A percentile compares a stretch with the other conserved stretches of the same genome.
These are phyloP conservation scores for Corylus avellana DNA, from an alignment of 306 rosid species.

Conservation along the genomic window DNA sequence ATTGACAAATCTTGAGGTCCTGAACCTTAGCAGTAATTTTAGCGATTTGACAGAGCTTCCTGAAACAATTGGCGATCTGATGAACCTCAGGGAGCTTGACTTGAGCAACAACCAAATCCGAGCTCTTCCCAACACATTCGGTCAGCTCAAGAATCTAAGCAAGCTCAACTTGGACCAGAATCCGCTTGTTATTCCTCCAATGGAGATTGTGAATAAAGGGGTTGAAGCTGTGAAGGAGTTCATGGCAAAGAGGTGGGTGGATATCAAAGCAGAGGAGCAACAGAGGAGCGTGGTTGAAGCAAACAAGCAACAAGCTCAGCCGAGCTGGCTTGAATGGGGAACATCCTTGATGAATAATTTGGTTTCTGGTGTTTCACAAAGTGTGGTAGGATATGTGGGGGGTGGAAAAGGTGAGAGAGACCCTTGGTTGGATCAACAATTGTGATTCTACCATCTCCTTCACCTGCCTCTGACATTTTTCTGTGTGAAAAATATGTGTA, in stretches of 20 bases:
- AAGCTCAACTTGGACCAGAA: constrained; percentile 56
- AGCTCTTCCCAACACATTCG: constrained; percentile 44
- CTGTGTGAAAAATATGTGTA: not conserved
- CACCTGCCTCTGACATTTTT: not conserved
- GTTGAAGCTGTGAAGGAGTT: constrained; percentile 49
- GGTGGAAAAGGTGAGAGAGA: constrained; percentile 35
- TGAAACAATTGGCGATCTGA: constrained; percentile 46
- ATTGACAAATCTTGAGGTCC: constrained; percentile 49
- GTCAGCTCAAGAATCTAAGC: constrained; percentile 44
- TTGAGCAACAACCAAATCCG: constrained; percentile 57
- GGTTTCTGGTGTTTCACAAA: constrained; percentile 42
- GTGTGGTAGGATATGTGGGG: constrained; percentile 42
- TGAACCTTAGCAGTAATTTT: constrained; percentile 54
- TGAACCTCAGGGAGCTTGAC: constrained; percentile 49
- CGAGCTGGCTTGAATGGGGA: constrained; percentile 56
- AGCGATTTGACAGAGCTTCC: constrained; percentile 51
- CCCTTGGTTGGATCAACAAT: constrained; percentile 44
- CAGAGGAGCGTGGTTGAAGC: constrained; percentile 38
- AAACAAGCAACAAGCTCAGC: constrained; percentile 33
- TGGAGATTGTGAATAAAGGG: constrained; percentile 48
- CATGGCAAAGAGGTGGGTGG: constrained; percentile 45
- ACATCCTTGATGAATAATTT: constrained; percentile 39
- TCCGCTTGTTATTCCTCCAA: constrained; percentile 42
- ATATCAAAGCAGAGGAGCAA: constrained; percentile 32
- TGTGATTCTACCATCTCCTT: constrained; percentile 13